Base-by-base conservation (phyloP, 768 basidiomycete species). In the Guyanaporus albipodus region DNA sequence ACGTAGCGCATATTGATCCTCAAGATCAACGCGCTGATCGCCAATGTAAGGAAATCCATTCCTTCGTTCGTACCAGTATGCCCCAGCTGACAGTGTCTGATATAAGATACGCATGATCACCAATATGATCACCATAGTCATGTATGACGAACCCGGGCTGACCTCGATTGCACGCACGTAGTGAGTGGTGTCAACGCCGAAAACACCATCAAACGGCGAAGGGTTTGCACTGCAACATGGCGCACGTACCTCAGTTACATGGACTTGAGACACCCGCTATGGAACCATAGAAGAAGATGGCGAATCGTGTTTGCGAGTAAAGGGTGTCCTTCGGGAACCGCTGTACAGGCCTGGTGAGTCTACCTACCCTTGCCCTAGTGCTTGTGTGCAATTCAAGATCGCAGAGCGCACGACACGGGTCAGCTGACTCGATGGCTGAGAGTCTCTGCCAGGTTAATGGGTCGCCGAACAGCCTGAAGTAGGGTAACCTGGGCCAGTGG, bases 291-390 rank as follows among this genome's bases (percentile, higher is more conserved):
- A 23, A 9, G 33, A 3, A 6, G 32, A 21, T 12, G 2, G 14
- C 18, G 35, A 48, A 54, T 52, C 38, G 54, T 38, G 35, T 42
- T 29, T 7, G 6, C 29, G 15, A 46, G 31, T 31, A 36, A 17
- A 10, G 32, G 15, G 8, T 4, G 19, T 1, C 6, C 15, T n/a
- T n/a, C n/a, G 4, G 22, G 32, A 17, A 35, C 22, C 18, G 15
- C 14, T 40, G 17, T 23, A 21, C 11, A 59, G 57, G 45, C 40
- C n/a, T n/a, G n/a, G n/a, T n/a, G 21, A 56, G 57, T 45, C 42
- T 12, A 44, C 1, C n/a, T 28, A 4, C 37, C 40, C 40, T 29
- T 0, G n/a, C 21, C 22, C 7, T 44, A 1, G 15, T 15, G 4
- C 32, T 24, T 29, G 19, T 2, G 24, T 18, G 7, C 38, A 27